A percentile compares a stretch with the other conserved stretches of the same genome.
phyloP scores from a whole-genome alignment of 495 filamentous ascomycete species.

The Bacidia rubella region DNA sequence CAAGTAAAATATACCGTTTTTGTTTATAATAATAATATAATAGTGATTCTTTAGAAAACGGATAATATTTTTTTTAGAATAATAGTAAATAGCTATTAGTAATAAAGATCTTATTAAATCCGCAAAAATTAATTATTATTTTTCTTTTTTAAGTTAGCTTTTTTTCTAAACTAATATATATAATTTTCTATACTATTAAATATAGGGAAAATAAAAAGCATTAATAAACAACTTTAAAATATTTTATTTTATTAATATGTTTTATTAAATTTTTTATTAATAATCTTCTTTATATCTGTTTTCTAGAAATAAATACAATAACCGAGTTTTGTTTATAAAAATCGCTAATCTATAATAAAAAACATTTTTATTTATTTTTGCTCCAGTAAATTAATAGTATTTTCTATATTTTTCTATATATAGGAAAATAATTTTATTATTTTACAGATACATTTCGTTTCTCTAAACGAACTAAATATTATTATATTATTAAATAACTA shows the following conservation, averaged over 20 bases:
- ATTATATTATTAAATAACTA: neutral
- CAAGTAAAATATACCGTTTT: neutral
- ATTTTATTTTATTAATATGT: slow-evolving; percentile 9
- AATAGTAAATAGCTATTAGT: neutral
- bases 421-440: neutral
- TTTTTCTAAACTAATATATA: neutral
- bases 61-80: slow-evolving; percentile 5
- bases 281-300: slow-evolving; percentile 5
- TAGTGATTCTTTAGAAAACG: neutral
- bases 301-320: neutral
- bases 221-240: neutral
- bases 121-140: neutral
- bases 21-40: slow-evolving; percentile 4
- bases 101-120: slow-evolving; percentile 5
- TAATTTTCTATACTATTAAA: slow-evolving; percentile 12
- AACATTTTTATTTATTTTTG: neutral
- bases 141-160: neutral
- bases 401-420: neutral
- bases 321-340: neutral
- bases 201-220: neutral
- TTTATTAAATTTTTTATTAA: slow-evolving; percentile 11
- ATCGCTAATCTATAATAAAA: neutral
- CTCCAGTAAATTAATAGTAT: neutral
- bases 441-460: neutral
- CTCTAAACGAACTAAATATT: neutral